A percentile compares a stretch with the other conserved stretches of the same genome.
Conservation (phyloP, 352 stramenopile species). For the Globisporangium acanthophoron region DNA sequence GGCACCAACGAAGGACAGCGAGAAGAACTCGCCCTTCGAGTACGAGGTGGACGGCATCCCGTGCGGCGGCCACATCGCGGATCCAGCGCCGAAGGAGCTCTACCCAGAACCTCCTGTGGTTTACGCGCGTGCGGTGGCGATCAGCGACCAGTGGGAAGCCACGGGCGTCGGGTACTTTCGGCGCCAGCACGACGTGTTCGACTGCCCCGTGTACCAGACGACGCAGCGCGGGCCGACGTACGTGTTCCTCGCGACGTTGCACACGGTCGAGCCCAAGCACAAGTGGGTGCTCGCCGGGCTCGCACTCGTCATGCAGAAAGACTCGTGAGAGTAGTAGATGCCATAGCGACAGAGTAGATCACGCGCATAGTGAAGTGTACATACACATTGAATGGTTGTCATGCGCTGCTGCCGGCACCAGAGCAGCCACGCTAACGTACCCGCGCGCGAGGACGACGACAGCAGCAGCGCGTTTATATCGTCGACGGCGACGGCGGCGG, state of each 20-base stretch:
- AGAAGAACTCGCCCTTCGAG: constrained; percentile 72
- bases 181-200: constrained; percentile 83
- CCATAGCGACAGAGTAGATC: not conserved
- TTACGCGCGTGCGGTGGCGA: constrained; percentile 92
- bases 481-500: too few species aligned
- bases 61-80: constrained; percentile 82
- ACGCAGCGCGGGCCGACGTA: constrained; percentile 94
- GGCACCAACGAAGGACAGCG: constrained; percentile 52
- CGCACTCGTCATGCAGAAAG: constrained; percentile 92
- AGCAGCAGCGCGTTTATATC: too few species aligned
- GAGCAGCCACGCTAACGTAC: too few species aligned
- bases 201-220: constrained; percentile 96
- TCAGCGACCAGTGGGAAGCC: constrained; percentile 92
- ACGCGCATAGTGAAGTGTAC: not conserved
- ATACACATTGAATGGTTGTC: too few species aligned
- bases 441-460: too few species aligned
- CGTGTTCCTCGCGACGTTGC: constrained; percentile 94
- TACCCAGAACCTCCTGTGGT: constrained; percentile 85
- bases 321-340: constrained; percentile 19
- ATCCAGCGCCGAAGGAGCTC: constrained; percentile 92
- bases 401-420: too few species aligned
- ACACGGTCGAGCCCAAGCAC: constrained; percentile 64
- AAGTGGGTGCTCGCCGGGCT: constrained; percentile 93
- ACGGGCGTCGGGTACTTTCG: constrained; percentile 93
- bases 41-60: constrained; percentile 85